phyloP scores from a whole-genome alignment of 768 basidiomycete species.

The Boletus insuetus region DNA sequence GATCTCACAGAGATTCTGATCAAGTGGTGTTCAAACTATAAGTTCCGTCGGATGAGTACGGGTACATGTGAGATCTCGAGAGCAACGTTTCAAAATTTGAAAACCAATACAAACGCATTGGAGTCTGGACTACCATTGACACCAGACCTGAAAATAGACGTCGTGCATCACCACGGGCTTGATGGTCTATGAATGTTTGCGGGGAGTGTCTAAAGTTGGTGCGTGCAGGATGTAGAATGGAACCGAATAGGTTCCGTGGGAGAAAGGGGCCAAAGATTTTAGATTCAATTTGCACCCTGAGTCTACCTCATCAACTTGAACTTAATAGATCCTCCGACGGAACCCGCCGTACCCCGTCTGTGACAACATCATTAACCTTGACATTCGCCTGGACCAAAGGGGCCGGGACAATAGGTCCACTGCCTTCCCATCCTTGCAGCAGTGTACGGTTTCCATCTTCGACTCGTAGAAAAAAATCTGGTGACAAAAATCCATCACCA shows the following conservation, averaged over 20 bases:
- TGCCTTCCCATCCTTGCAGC: conserved; percentile 23
- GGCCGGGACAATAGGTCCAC: background rate
- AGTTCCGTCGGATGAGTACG: too few relatives aligned
- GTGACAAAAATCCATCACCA: conserved; percentile 53
- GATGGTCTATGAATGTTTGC: background rate
- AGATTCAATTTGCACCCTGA: background rate
- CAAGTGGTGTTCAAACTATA: too few relatives aligned
- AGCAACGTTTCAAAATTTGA: background rate
- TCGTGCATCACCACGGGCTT: background rate
- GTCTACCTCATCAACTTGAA: background rate
- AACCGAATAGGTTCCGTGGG: too few relatives aligned
- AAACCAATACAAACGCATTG: background rate
- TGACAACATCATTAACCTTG: background rate
- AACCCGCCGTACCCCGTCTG: background rate
- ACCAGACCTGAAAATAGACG: background rate
- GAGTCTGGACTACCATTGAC: background rate
- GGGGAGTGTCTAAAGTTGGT: background rate
- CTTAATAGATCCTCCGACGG: background rate
- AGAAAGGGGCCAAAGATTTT: background rate
- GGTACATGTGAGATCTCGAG: background rate
- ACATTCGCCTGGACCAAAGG: background rate
- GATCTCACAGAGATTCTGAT: too few relatives aligned
- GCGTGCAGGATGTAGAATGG: background rate
- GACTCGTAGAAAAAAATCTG: conserved; percentile 68
- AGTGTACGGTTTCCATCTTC: conserved; percentile 39